Evolutionary conservation across 2,329 filamentous ascomycete species (phyloP).

Genomic region (Curvularia verruculosa): DNA sequence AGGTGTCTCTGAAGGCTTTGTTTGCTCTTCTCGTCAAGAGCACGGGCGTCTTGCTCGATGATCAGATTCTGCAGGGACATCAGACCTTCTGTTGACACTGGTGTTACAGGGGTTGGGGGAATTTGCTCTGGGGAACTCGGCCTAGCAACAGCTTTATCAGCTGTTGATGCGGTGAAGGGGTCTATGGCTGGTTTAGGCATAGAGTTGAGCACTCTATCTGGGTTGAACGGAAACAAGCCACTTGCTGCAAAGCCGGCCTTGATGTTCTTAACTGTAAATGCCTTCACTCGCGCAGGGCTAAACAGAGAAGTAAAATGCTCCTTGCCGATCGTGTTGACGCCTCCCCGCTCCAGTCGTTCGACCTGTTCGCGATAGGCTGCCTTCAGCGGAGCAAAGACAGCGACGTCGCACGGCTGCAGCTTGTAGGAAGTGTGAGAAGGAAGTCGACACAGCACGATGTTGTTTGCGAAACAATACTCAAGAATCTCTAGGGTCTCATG

Average conservation of each 20-base stretch:
- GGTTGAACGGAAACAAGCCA: slow-evolving; percentile 40
- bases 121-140: too few relatives aligned
- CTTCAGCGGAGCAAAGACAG: background rate
- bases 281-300: slow-evolving; percentile 28
- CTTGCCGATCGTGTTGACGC: slow-evolving; percentile 19
- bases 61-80: slow-evolving; percentile 24
- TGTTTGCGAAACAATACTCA: background rate
- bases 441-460: background rate
- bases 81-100: slow-evolving; percentile 26
- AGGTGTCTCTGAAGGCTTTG: background rate
- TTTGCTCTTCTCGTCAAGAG: background rate
- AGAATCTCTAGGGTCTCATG: background rate
- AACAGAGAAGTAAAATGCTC: slow-evolving; percentile 31
- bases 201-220: slow-evolving; percentile 38
- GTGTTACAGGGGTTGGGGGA: background rate
- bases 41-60: background rate
- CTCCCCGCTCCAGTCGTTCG: slow-evolving; percentile 17
- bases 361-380: slow-evolving; percentile 7
- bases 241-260: slow-evolving; percentile 30
- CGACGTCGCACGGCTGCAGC: background rate
- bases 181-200: slow-evolving; percentile 23
- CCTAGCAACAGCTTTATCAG: too few relatives aligned
- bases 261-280: slow-evolving; percentile 40
- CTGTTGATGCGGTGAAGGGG: too few relatives aligned
- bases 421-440: too few relatives aligned